Evolutionary conservation across 345 rosid species (phyloP).

Genomic region (Dovyalis caffra): DNA sequence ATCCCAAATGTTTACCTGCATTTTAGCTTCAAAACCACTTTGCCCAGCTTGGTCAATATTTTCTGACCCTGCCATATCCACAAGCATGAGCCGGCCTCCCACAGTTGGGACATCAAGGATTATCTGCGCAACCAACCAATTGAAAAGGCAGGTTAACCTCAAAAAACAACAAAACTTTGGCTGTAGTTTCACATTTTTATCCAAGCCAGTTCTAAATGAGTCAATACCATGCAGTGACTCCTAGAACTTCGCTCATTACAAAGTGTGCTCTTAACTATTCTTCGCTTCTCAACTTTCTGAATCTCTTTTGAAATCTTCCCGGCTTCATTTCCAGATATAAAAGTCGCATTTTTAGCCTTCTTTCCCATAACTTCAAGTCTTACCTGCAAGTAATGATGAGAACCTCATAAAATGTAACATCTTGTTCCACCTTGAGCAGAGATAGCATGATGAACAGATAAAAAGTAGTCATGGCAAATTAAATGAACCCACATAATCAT

Average conservation of each 20-base stretch:
- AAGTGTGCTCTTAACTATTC: slow-evolving; percentile 87
- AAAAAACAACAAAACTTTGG: background rate
- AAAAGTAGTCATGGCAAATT: background rate
- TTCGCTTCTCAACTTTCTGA: slow-evolving; percentile 90
- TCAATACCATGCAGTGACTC: slow-evolving; percentile 93
- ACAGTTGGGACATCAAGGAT: slow-evolving; percentile 95
- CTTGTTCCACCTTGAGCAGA: background rate
- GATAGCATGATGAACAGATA: background rate
- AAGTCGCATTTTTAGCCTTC: slow-evolving; percentile 89
- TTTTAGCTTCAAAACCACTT: slow-evolving; percentile 85
- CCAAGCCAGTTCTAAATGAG: background rate
- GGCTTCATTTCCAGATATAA: slow-evolving; percentile 83
- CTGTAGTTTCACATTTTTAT: background rate
- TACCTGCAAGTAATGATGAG: slow-evolving; percentile 40
- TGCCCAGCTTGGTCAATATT: slow-evolving; percentile 99
- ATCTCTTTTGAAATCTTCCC: slow-evolving; percentile 87
- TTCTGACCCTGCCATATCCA: slow-evolving; percentile 99
- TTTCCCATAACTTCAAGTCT: slow-evolving; percentile 97
- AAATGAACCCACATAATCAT: background rate
- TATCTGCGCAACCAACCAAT: slow-evolving; percentile 41
- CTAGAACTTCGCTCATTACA: slow-evolving; percentile 94
- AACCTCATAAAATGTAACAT: background rate
- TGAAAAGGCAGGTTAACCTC: background rate
- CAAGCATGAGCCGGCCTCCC: slow-evolving; percentile 96
- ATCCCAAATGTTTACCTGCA: slow-evolving; percentile 61